phyloP scores from a whole-genome alignment of 148 eudicot genomes.

The Vaccinium darrowii region DNA sequence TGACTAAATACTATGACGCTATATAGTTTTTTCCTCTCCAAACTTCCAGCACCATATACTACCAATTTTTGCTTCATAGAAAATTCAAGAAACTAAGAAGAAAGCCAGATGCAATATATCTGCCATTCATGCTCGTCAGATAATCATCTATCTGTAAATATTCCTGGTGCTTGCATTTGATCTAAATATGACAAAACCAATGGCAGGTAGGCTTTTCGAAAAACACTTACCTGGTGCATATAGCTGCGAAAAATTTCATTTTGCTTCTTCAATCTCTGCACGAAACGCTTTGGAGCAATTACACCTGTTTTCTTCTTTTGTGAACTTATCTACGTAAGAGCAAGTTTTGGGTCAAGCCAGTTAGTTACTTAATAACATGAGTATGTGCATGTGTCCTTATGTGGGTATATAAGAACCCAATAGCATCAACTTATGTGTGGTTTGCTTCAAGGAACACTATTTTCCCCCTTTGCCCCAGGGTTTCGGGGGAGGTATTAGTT shows the following conservation, averaged over 20 bases:
- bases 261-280: conserved; percentile 63
- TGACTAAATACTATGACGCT: neutral
- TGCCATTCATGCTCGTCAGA: neutral
- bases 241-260: conserved; percentile 69
- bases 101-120: neutral
- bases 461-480: too few species aligned
- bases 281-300: conserved; percentile 66
- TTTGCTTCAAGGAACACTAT: too few species aligned
- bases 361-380: neutral
- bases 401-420: neutral
- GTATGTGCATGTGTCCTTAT: neutral
- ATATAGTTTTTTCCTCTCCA: neutral
- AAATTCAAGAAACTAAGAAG: neutral
- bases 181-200: conserved; percentile 7
- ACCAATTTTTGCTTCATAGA: neutral
- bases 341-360: conserved; percentile 9
- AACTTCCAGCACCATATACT: neutral
- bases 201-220: neutral
- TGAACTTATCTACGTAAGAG: conserved; percentile 45
- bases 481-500: neutral
- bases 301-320: conserved; percentile 79
- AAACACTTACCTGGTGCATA: conserved; percentile 59
- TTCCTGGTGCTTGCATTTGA: conserved; percentile 8
- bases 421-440: neutral
- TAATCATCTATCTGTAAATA: neutral